Base-by-base conservation (phyloP, 352 stramenopile genomes). In the Pythium rhizo-oryzae region DNA sequence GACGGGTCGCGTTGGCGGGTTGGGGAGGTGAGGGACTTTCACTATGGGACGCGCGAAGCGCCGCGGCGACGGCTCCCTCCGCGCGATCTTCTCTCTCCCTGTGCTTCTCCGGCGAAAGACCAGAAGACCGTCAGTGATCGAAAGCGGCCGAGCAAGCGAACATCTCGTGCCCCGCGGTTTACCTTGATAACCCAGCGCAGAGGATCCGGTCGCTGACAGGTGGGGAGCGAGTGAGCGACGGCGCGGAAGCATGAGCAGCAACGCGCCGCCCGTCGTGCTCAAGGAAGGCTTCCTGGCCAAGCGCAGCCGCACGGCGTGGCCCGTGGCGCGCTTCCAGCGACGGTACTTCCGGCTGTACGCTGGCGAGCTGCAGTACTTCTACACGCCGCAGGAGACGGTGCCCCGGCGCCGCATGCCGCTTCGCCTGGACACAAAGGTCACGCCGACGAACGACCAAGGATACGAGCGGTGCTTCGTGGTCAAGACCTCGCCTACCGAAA, bases 271-370 rank as follows among this genome's bases (percentile, higher is more conserved):
- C 9, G 70, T 62, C 39, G 84, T 85, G 67, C 70, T 93, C 61
- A 90, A 90, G 65, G 84, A 93, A 70, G 84, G 84, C 46, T 93
- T 80, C 64, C 71, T 93, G 37, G 79, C 76, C 62, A 93, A 93
- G 67, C 83, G 80, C 59, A 91, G 82, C 43, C 77, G 76, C 25
- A 50, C 47, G 18, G 37, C 57, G 19, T 62, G 59, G 50, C 58
- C 59, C 8, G 50, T 71, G 28, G 33, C 58, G 41, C 49, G 65
- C 47, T 93, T 84, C 75, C 76, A 84, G 33, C 72, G 77, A 13
- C 74, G 84, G 30, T 93, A 91, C 73, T 91, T 93, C 61, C 83
- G 82, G n/a, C 72, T 93, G 46, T 85, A 78, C 25, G 59, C 73
- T 23, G 80, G 79, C 33, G 80, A 89, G 67, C 60, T 93, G n/a